Evolutionary conservation across 2,329 filamentous ascomycete species (phyloP), one percentile per base, ranked within the genome.

Genomic region (Ceratocystis cacaofunesta): DNA sequence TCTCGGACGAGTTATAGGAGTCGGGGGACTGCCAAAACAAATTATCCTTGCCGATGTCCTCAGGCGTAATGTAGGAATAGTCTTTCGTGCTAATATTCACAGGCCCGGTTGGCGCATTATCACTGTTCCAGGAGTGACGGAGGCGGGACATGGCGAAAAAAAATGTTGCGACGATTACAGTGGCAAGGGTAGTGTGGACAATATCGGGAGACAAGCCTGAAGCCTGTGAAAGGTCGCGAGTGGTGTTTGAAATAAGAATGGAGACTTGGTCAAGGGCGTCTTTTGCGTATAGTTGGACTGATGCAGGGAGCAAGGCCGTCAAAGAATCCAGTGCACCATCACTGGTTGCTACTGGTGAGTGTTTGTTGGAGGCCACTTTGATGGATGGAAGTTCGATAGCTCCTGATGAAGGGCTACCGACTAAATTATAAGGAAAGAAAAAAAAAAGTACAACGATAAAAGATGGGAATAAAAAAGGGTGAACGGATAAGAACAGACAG

Each of bases 41-140:
- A 77, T 62, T 44, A 15, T 63, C 60, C 12, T 32, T 74, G 68
- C 83, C 79, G 48, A 91, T 74, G 71, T 92, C 88, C 71, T 89
- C 84, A 32, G 85, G 85, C n/a, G 88, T 90, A 72, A 92, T 91
- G 77, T 92, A 92, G 72, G 84, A 87, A 74, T 85, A 92, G 76
- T 92, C 88, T 43, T 86, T 83, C 70, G 90, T 87, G 70, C 84
- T 88, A 67, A 92, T 85, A 69, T 85, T 80, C 41, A 85, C 44
- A 8, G 66, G 63, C 12, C 60, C 66, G 25, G 22, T 44, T 44
- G 61, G 80, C 75, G 52, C 79, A 50, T 60, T 77, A 58, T 77
- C 77, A 46, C 76, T 73, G 67, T 75, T 71, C 72, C 61, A 66
- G 8, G 77, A 77, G 77, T 79, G 82, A 68, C 79, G 78, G 73